Percentiles rank a stretch among this genome's conserved stretches.
Evolutionary conservation across 2,329 filamentous ascomycete genomes (phyloP).

Genomic region (Cercospora sp.): DNA sequence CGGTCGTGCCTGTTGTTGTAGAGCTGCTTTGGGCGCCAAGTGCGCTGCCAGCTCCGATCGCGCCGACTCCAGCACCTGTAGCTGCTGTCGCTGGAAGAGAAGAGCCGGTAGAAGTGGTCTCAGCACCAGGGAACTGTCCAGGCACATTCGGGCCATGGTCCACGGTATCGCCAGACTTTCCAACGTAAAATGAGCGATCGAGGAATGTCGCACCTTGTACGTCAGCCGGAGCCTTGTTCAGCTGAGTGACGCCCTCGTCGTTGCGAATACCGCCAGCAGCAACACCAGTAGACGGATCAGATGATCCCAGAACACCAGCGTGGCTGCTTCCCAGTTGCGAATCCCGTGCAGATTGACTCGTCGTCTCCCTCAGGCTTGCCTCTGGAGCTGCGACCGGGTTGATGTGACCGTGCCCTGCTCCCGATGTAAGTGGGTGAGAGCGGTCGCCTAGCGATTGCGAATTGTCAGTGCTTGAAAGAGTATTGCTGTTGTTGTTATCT

Average conservation of each 20-base stretch:
- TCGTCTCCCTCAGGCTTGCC: conserved; percentile 3
- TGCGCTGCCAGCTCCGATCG: neutral
- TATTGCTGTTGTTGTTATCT: conserved; percentile 3
- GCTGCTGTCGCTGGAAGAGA: neutral
- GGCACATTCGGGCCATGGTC: conserved; percentile 35
- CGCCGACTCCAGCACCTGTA: neutral
- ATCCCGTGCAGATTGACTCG: conserved; percentile 9
- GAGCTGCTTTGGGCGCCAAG: neutral
- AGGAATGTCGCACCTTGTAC: conserved; percentile 33
- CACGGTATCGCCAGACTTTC: conserved; percentile 8
- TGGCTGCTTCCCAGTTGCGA: neutral
- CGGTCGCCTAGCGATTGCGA: neutral
- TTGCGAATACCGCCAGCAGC: conserved; percentile 16
- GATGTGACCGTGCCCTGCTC: conserved; percentile 16
- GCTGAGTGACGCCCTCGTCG: conserved; percentile 13
- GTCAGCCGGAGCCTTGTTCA: conserved; percentile 24
- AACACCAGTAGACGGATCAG: conserved; percentile 4
- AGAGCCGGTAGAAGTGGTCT: conserved; percentile 9
- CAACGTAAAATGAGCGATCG: conserved; percentile 29
- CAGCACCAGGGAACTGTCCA: conserved; percentile 35
- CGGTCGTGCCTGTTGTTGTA: neutral
- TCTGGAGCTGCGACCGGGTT: conserved; percentile 25
- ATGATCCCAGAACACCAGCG: conserved; percentile 4
- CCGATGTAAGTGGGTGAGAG: neutral
- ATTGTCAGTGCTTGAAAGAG: neutral